phyloP scores from a whole-genome alignment of 768 basidiomycete species.

The Lactifluus volemus region DNA sequence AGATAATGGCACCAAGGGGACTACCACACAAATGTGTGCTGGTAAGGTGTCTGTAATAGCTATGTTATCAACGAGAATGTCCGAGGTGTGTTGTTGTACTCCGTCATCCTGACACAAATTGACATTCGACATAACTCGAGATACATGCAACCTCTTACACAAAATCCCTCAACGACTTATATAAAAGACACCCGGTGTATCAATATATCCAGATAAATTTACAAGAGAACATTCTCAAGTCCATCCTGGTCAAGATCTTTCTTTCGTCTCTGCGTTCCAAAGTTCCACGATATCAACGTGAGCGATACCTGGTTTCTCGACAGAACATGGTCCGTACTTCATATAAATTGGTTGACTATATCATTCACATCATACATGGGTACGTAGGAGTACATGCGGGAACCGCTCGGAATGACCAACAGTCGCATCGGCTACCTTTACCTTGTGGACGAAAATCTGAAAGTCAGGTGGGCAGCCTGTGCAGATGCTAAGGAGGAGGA shows the following conservation, averaged over 20 bases:
- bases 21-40: slow-evolving; percentile 70
- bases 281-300: slow-evolving; percentile 54
- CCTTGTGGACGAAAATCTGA: slow-evolving; percentile 75
- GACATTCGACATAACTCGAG: slow-evolving; percentile 31
- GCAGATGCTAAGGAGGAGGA: slow-evolving; percentile 77
- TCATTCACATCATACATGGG: not conserved
- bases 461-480: slow-evolving; percentile 88
- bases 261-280: slow-evolving; percentile 58
- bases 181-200: slow-evolving; percentile 47
- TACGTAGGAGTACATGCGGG: slow-evolving; percentile 51
- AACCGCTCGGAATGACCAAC: slow-evolving; percentile 82
- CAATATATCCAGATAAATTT: slow-evolving; percentile 83
- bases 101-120: not conserved
- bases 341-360: not conserved
- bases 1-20: slow-evolving; percentile 41
- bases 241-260: slow-evolving; percentile 81
- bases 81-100: slow-evolving; percentile 50
- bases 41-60: slow-evolving; percentile 73
- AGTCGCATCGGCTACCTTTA: slow-evolving; percentile 89
- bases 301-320: slow-evolving; percentile 69
- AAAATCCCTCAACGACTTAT: slow-evolving; percentile 44
- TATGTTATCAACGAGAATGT: slow-evolving; percentile 80
- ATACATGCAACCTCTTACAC: slow-evolving; percentile 72
- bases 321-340: slow-evolving; percentile 61
- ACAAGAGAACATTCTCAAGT: slow-evolving; percentile 90